Base-by-base conservation (phyloP, 768 basidiomycete species). In the Pulveroboletus ravenelii region DNA sequence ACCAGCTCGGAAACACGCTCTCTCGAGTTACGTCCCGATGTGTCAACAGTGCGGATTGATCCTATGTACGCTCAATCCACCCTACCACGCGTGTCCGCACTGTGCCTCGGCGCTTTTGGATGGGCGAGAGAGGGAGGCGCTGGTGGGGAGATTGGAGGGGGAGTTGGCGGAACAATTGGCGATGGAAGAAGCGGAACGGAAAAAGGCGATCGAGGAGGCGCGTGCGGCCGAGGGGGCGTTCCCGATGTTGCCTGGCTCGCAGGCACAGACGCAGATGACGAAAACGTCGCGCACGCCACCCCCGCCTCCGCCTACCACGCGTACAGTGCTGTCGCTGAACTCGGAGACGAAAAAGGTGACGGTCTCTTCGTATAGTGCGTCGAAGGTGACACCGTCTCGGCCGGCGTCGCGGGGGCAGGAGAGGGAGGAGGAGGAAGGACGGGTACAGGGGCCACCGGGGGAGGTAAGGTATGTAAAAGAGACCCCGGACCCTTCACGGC, bases 1-100 rank as follows among this genome's bases (percentile, higher is more conserved):
- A 43, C 23, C 56, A 86, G 85, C 84, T 3, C 71, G 81, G 41
- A 66, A 70, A 18, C 85, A 88, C 49, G 50, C 65, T 1, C 67
- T 88, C n/a, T 87, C 85, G 4, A 47, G 64, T 15, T 78, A 84
- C 60, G 74, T 72, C 1, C 71, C 79, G 2, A 70, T 84, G 30
- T 88, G 85, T 55, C 70, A 57, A 4, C 55, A 62, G 0, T 88
- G 85, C 53, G 85, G 82, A 15, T 69, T 88, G 18, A 72, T 85
- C n/a, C 66, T 87, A 4, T 88, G 85, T 60, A 58, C 62, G 1
- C 52, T 84, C 47, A 84, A 86, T 52, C 70, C 65, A 1, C 83
- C 85, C 2, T 60, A 78, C 47, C 68, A 73, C 45, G 68, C 73
- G 3, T 86, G 84, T 57, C 81, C 85, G 0, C 74, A 74, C 49